Evolutionary conservation across 2,329 filamentous ascomycete species (phyloP).

Genomic region (Neonectria faginata): DNA sequence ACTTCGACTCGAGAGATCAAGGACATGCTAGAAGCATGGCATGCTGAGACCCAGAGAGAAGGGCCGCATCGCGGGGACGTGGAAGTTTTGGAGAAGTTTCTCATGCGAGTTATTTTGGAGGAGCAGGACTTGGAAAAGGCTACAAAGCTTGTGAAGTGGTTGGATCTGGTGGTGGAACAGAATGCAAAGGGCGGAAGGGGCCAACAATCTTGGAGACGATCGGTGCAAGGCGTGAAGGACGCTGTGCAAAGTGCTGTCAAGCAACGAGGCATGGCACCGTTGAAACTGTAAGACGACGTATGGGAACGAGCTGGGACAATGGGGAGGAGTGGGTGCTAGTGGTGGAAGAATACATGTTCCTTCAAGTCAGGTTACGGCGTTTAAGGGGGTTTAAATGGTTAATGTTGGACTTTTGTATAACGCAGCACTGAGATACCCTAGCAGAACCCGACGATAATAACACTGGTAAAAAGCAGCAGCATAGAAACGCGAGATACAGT

Average conservation of each 20-base stretch:
- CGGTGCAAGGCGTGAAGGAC: constrained; percentile 58
- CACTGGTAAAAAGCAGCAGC: constrained; percentile 13
- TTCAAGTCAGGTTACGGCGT: neutral
- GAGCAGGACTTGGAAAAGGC: constrained; percentile 85
- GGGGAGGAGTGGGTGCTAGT: neutral
- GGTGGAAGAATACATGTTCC: neutral
- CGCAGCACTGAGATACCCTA: constrained; percentile 16
- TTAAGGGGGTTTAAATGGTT: neutral
- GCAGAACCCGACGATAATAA: constrained; percentile 19
- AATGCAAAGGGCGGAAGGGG: constrained; percentile 53
- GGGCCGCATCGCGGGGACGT: constrained; percentile 86
- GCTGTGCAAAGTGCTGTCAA: constrained; percentile 67
- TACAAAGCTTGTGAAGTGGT: constrained; percentile 76
- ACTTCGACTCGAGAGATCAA: constrained; percentile 71
- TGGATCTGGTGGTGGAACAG: constrained; percentile 67
- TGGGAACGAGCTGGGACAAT: neutral
- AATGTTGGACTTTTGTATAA: neutral
- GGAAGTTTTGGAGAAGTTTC: constrained; percentile 77
- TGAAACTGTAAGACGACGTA: constrained; percentile 58
- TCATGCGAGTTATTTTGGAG: constrained; percentile 76
- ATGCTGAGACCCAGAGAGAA: constrained; percentile 74
- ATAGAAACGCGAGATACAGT: neutral
- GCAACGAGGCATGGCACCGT: constrained; percentile 66
- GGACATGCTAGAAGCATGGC: constrained; percentile 81
- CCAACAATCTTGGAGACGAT: constrained; percentile 59